These are phyloP conservation scores for Penicillium cataractarum DNA, from an alignment of 495 filamentous ascomycete species.

Conservation along the genomic window DNA sequence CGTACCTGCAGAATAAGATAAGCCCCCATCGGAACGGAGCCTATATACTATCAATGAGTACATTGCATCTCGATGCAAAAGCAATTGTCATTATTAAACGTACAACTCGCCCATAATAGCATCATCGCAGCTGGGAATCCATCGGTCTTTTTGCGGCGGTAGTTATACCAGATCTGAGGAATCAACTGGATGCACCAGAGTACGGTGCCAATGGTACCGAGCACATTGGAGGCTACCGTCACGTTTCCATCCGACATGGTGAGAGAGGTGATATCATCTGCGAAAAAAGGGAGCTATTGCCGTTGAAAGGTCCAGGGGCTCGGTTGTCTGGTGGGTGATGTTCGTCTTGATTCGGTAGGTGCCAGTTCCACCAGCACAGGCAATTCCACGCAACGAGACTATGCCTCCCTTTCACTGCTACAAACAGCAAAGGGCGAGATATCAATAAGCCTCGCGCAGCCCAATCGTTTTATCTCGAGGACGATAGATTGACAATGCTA, in stretches of 20 bases:
- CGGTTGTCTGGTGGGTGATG: neutral
- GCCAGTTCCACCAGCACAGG: neutral
- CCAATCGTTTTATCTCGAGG: neutral
- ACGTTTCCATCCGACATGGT: constrained; percentile 40
- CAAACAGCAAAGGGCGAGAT: neutral
- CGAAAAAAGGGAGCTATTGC: neutral
- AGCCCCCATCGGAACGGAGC: constrained; percentile 56
- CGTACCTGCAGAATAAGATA: constrained; percentile 53
- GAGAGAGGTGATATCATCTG: neutral
- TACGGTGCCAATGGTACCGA: constrained; percentile 59
- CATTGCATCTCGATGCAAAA: neutral
- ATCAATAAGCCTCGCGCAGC: neutral
- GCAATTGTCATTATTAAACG: constrained; percentile 14
- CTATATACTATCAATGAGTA: constrained; percentile 24
- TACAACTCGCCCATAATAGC: constrained; percentile 73
- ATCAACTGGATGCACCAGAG: constrained; percentile 58
- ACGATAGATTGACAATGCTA: neutral
- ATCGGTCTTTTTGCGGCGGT: constrained; percentile 68
- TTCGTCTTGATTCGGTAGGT: neutral
- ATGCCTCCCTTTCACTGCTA: neutral
- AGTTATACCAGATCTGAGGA: constrained; percentile 73
- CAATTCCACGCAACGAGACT: neutral
- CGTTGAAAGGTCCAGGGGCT: neutral
- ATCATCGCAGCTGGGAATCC: constrained; percentile 75
- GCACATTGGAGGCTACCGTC: constrained; percentile 53